phyloP scores from a whole-genome alignment of 2,329 filamentous ascomycete species.

The Ophiostoma himal-ulmi region DNA sequence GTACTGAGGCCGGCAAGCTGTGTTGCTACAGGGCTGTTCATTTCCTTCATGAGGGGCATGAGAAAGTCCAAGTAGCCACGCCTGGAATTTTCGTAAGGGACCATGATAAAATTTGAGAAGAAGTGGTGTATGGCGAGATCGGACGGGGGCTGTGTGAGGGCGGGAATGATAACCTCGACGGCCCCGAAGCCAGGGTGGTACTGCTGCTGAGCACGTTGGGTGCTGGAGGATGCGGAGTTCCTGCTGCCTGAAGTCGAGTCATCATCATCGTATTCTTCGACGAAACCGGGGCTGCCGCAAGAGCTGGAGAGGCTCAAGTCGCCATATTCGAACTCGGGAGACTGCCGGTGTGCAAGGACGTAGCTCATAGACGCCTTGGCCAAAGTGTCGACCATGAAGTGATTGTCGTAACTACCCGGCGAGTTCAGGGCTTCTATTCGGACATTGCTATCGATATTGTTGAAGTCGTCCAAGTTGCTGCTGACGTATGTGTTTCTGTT shows the following conservation, averaged over 20 bases:
- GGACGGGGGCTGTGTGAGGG: conserved; percentile 45
- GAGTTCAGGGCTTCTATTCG: background rate
- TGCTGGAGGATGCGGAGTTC: background rate
- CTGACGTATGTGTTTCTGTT: background rate
- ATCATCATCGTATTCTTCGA: background rate
- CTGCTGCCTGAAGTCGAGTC: background rate
- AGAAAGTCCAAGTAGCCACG: conserved; percentile 56
- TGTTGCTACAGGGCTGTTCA: background rate
- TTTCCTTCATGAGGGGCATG: conserved; percentile 43
- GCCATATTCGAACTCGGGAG: background rate
- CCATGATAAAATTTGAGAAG: conserved; percentile 54
- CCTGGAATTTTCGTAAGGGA: conserved; percentile 46
- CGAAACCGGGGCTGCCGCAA: background rate
- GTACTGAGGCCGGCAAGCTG: background rate
- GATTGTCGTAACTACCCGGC: background rate
- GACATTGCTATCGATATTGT: conserved; percentile 20
- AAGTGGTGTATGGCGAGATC: conserved; percentile 56
- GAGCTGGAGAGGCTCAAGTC: background rate
- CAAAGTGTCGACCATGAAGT: background rate
- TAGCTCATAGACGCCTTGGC: background rate
- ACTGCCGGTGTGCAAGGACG: background rate
- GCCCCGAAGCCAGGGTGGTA: background rate
- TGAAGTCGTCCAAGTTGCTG: background rate
- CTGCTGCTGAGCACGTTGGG: background rate
- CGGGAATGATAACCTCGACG: conserved; percentile 30